A percentile compares a stretch with the other conserved stretches of the same genome.
Conservation (phyloP, 805 yeast species). For the Metschnikowia matae region DNA sequence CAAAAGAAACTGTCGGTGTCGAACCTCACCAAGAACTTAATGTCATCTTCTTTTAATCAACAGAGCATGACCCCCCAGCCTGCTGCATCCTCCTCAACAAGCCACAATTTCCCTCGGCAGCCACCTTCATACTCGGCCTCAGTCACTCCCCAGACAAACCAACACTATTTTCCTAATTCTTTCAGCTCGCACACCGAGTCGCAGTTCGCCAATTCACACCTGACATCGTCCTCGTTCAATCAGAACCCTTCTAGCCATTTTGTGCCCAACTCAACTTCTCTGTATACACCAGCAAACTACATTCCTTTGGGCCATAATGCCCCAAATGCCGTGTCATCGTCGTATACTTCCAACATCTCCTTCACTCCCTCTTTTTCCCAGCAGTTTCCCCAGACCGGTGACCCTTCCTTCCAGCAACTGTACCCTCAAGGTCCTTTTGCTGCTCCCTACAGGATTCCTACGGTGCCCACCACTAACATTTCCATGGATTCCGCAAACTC, state of each 20-base stretch:
- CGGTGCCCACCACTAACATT: constrained; percentile 53
- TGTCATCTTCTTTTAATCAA: constrained; percentile 17
- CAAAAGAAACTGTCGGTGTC: constrained; percentile 21
- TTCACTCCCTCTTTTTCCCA: constrained; percentile 29
- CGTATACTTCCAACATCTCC: constrained; percentile 41
- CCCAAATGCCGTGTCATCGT: constrained; percentile 39
- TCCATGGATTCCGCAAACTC: constrained; percentile 44
- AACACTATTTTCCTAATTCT: constrained; percentile 6
- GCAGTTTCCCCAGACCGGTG: constrained; percentile 4
- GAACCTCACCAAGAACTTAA: constrained; percentile 32
- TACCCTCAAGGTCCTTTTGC: constrained; percentile 2
- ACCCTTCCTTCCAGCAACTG: constrained; percentile 4
- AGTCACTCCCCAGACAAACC: constrained; percentile 9
- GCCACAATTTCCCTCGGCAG: constrained; percentile 10
- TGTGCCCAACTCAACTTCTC: constrained; percentile 7
- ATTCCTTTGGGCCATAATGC: constrained; percentile 44
- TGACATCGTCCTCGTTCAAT: constrained; percentile 11
- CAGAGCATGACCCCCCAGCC: not conserved
- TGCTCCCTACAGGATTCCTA: constrained; percentile 21
- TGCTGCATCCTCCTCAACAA: constrained; percentile 10
- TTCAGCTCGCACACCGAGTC: constrained; percentile 9
- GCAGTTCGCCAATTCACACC: constrained; percentile 10
- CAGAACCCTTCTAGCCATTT: constrained; percentile 4
- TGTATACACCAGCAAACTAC: constrained; percentile 20
- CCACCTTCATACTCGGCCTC: constrained; percentile 20